These are phyloP conservation scores for Cordyceps tenuipes DNA, from an alignment of 2,329 filamentous ascomycete species.

Conservation along the genomic window DNA sequence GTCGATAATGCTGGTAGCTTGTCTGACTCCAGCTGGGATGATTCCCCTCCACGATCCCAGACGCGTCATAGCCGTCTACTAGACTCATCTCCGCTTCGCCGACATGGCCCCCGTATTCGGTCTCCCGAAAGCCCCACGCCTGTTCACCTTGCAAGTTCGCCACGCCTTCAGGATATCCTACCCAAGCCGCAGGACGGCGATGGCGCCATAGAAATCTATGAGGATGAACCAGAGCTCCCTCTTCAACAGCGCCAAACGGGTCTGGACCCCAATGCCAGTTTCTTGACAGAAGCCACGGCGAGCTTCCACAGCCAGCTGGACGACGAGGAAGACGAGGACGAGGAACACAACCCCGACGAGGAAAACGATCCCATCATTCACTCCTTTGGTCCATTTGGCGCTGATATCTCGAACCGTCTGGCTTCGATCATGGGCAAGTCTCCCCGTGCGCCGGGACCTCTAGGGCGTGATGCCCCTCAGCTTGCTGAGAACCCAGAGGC, in stretches of 20 bases:
- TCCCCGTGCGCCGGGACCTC: slow-evolving; percentile 37
- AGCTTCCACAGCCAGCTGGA: slow-evolving; percentile 48
- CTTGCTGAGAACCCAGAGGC: slow-evolving; percentile 8
- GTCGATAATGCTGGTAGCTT: slow-evolving; percentile 38
- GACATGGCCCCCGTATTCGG: slow-evolving; percentile 44
- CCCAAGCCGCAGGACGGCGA: slow-evolving; percentile 28
- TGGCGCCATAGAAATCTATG: slow-evolving; percentile 59
- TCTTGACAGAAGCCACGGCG: slow-evolving; percentile 41
- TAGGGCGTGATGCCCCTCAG: slow-evolving; percentile 6
- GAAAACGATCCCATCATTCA: slow-evolving; percentile 91
- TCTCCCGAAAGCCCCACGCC: slow-evolving; percentile 67
- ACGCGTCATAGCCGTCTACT: slow-evolving; percentile 33
- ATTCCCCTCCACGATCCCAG: slow-evolving; percentile 40
- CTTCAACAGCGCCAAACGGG: slow-evolving; percentile 12
- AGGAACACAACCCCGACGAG: slow-evolving; percentile 74
- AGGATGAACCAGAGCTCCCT: slow-evolving; percentile 49
- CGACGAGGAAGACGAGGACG: slow-evolving; percentile 50
- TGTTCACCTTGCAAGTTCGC: slow-evolving; percentile 33
- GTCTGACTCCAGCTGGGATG: slow-evolving; percentile 66
- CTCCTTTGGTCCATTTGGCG: slow-evolving; percentile 85
- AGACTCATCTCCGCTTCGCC: slow-evolving; percentile 53
- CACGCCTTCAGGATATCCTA: slow-evolving; percentile 37
- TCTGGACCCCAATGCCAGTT: slow-evolving; percentile 33
- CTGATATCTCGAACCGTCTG: slow-evolving; percentile 74
- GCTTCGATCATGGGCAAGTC: slow-evolving; percentile 67